Percentiles rank a stretch among this genome's conserved stretches.
Conservation (phyloP, 257 asterid genomes). For the Nicotiana tomentosiformis region DNA sequence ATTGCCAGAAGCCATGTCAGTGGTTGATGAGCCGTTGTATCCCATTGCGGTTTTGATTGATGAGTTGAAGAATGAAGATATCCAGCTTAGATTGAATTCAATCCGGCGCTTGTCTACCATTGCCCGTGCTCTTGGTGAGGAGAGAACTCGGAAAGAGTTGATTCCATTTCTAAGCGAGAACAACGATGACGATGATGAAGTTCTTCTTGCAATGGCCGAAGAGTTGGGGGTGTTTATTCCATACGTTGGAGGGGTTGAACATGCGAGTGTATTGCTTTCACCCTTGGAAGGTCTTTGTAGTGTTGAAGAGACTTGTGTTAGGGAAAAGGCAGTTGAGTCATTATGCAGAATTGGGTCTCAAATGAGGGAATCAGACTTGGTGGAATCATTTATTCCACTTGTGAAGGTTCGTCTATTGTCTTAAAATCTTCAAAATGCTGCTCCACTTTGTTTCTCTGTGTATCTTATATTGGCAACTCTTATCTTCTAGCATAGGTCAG, state of each 20-base stretch:
- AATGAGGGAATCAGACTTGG: conserved; percentile 42
- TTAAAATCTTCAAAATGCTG: not conserved
- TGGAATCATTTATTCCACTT: conserved; percentile 48
- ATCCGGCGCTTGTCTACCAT: conserved; percentile 83
- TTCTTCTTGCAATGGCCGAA: conserved; percentile 52
- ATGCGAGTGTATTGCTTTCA: conserved; percentile 44
- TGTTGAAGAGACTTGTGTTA: conserved; percentile 49
- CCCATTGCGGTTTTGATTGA: conserved; percentile 88
- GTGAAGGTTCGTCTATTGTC: conserved; percentile 38
- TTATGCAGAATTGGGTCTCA: conserved; percentile 35
- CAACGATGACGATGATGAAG: conserved; percentile 72
- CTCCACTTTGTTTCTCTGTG: not conserved
- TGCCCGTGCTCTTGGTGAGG: conserved; percentile 93
- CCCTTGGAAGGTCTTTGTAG: conserved; percentile 53
- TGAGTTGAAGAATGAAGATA: conserved; percentile 84
- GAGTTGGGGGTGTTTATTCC: conserved; percentile 43
- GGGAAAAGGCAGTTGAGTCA: conserved; percentile 35
- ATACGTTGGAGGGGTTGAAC: conserved; percentile 48
- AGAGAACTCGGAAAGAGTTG: conserved; percentile 73
- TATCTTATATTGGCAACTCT: not conserved
- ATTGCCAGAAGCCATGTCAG: conserved; percentile 36
- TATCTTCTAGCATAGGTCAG: not conserved
- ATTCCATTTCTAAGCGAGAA: conserved; percentile 74
- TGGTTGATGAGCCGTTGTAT: conserved; percentile 80
- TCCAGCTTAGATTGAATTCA: conserved; percentile 73